phyloP scores from a whole-genome alignment of 2,329 filamentous ascomycete species.

The Penicillium hordei region DNA sequence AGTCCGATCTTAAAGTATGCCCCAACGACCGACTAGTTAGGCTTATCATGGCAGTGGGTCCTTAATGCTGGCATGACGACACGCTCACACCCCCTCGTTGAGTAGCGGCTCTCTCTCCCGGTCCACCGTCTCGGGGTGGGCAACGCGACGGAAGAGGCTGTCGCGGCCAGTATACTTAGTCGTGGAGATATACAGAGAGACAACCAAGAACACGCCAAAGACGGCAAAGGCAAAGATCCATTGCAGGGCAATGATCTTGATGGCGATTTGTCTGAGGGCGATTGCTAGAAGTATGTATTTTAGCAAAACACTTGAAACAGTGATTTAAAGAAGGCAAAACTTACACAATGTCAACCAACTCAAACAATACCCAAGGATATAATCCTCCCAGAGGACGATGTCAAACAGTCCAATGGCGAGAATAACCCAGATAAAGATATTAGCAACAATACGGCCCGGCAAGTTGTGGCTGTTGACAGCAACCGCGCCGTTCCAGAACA shows the following conservation, averaged over 20 bases:
- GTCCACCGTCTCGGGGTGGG: slow-evolving; percentile 45
- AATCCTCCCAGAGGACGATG: slow-evolving; percentile 70
- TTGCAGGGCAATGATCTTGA: slow-evolving; percentile 74
- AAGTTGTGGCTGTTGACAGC: slow-evolving; percentile 69
- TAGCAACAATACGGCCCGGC: slow-evolving; percentile 75
- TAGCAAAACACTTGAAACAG: background rate
- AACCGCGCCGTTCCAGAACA: slow-evolving; percentile 87
- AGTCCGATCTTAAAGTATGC: background rate
- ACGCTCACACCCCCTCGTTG: slow-evolving; percentile 34
- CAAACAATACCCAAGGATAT: slow-evolving; percentile 76
- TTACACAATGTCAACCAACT: slow-evolving; percentile 69
- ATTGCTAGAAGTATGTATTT: slow-evolving; percentile 50
- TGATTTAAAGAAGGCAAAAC: slow-evolving; percentile 20
- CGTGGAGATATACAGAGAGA: slow-evolving; percentile 54
- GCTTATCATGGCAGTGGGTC: background rate
- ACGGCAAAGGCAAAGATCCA: slow-evolving; percentile 92
- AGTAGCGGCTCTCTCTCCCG: slow-evolving; percentile 56
- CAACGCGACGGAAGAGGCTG: slow-evolving; percentile 36
- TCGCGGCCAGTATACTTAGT: slow-evolving; percentile 39
- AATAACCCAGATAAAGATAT: slow-evolving; percentile 84
- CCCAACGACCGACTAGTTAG: background rate
- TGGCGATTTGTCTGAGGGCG: slow-evolving; percentile 73
- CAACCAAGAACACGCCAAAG: slow-evolving; percentile 70
- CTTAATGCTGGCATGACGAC: background rate
- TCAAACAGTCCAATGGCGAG: slow-evolving; percentile 75